Evolutionary conservation across 1,284 basidiomycete genomes (phyloP).

Genomic region (Malassezia sp.): DNA sequence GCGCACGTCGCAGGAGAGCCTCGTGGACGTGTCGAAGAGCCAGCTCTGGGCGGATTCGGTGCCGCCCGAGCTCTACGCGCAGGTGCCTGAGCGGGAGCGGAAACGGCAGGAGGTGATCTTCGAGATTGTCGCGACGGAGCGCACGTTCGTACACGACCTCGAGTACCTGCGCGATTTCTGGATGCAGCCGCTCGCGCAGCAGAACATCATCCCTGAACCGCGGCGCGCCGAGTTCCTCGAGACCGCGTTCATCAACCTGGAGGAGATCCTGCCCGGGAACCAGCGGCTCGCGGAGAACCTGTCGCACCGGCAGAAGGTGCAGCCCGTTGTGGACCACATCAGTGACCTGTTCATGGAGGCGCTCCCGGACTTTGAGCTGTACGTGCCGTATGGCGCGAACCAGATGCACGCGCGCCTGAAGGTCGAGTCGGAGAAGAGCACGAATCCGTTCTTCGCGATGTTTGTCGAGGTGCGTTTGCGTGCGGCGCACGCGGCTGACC

Average conservation of each 20-base stretch:
- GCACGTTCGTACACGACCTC: constrained; percentile 93
- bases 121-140: constrained; percentile 95
- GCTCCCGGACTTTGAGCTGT: constrained; percentile 76
- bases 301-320: constrained; percentile 85
- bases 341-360: constrained; percentile 82
- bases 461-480: no score
- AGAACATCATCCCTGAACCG: constrained; percentile 64
- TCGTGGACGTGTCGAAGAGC: constrained; percentile 62
- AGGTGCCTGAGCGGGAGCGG: constrained; percentile 83
- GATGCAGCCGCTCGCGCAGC: constrained; percentile 68
- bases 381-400: constrained; percentile 89
- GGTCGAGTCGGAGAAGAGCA: constrained; percentile 93
- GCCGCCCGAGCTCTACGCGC: constrained; percentile 81
- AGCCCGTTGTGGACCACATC: constrained; percentile 79
- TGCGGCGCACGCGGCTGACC: no score
- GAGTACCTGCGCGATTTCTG: constrained; percentile 89
- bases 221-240: constrained; percentile 76
- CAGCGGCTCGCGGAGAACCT: constrained; percentile 79
- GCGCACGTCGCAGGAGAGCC: constrained; percentile 65
- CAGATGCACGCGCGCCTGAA: constrained; percentile 97
- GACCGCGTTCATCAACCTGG: constrained; percentile 96
- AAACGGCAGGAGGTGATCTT: constrained; percentile 97
- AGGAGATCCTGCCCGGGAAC: constrained; percentile 86
- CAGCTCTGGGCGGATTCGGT: constrained; percentile 88
- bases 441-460: constrained; percentile 81